Base-by-base conservation (phyloP, 768 basidiomycete species). In the Megacollybia marginata region DNA sequence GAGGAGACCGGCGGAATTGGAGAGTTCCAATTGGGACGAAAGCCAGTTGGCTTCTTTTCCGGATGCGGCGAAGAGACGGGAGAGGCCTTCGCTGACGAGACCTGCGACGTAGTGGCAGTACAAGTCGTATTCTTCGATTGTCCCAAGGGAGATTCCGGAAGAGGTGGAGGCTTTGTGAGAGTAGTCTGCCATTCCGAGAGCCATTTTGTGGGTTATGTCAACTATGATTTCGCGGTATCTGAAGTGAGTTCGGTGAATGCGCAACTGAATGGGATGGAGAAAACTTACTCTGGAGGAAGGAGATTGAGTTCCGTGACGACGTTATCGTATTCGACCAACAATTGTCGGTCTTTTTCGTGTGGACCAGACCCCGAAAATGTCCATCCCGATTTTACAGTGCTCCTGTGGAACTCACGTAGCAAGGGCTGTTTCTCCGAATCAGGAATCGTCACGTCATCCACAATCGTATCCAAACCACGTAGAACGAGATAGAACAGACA, bases 91-190 rank as follows among this genome's bases (percentile, higher is more conserved):
- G 33, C 95, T 95, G 52, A 98, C 95, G 50, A 99, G 85, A 2
- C 95, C 95, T 0, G 95, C 95, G 57, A 98, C 95, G 62, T 93
- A 97, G 66, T 99, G 95, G 64, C 95, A 99, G 68, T 99, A 99
- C 12, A 99, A 78, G 64, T 97, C 92, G 69, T 93, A 99, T 56
- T 96, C 92, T 35, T 81, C 73, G 47, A 92, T 68, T 6, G 85
- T 82, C 42, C 81, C 77, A 48, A 96, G 75, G 59, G 85, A 85
- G 54, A 82, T n/a, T n/a, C n/a, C 75, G 23, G 23, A 6, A 6
- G 23, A 28, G 6, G 6, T 3, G 5, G 85, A 84, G 5, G 90
- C 84, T 55, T 83, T 82, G 66, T 90, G 89, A 1, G 91, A 84
- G 60, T 87, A 98, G 65, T 95, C 38, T 40, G 38, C 38, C 38